Base-by-base conservation (phyloP, 441 rosid genomes). In the Eutrema salsugineum region DNA sequence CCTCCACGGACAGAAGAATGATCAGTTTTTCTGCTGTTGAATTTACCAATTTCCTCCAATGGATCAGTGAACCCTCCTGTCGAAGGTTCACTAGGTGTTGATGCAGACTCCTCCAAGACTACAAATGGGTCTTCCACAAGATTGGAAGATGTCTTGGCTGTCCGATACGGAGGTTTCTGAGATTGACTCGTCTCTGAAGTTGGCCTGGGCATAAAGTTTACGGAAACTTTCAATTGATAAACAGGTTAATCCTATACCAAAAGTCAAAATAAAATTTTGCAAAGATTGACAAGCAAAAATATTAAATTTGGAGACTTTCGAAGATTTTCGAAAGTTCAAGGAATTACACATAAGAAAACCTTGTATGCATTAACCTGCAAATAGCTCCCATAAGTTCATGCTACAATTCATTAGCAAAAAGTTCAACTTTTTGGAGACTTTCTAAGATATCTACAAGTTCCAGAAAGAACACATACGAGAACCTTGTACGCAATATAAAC, bases 71-170 rank as follows among this genome's bases (percentile, higher is more conserved):
- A 83, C 46, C 62, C 73, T 69, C 79, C 87, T 4, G 87, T 72
- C 36, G 89, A 76, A 38, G 90, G 65, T 58, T 82, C 75, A 38
- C 66, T 71, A 65, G 80, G 84, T 42, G 61, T 66, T 69, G 96
- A 79, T 38, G 78, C 80, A 77, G 97, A 81, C 73, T 80, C 63
- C 71, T 80, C 89, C 46, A 86, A 70, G 47, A 84, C 86, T 40
- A 68, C 90, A 89, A 92, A 87, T 17, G 97, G 94, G 49, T 92
- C 87, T 59, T 90, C 91, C 73, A 78, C 80, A 65, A 65, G 56
- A 75, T 64, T 72, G 61, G 97, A 76, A 28, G 81, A 64, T 15
- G 79, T 43, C 78, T 81, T 83, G 60, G 77, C 81, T 19, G 89
- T 75, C 70, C 30, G 70, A 40, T 77, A 57, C 33, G 80, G 66